These are phyloP conservation scores for Phytophthora aleatoria DNA, from an alignment of 352 stramenopile species.

Conservation along the genomic window DNA sequence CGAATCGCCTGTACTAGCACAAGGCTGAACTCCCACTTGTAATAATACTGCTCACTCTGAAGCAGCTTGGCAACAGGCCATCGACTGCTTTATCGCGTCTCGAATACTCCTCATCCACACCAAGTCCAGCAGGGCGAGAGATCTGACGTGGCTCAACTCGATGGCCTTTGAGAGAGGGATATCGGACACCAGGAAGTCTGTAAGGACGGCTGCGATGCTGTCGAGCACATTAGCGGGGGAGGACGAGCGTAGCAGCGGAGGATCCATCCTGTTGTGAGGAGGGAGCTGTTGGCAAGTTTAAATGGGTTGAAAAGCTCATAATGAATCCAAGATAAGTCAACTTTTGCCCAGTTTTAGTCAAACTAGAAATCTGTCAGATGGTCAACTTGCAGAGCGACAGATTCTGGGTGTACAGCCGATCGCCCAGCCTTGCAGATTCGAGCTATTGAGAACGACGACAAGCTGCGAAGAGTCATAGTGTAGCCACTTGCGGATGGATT, in stretches of 20 bases:
- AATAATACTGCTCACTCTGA: neutral
- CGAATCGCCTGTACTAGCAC: neutral
- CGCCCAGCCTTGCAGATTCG: too few species aligned
- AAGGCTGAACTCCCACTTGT: neutral
- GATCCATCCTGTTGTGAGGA: neutral
- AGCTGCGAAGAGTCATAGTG: too few species aligned
- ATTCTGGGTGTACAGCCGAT: too few species aligned
- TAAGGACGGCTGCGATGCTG: neutral
- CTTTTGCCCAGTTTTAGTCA: too few species aligned
- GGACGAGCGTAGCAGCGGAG: neutral
- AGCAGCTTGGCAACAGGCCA: neutral
- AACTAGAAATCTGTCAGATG: too few species aligned
- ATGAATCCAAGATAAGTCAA: too few species aligned
- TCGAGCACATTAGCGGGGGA: neutral
- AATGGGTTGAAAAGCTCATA: too few species aligned
- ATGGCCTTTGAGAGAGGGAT: neutral
- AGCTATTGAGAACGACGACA: too few species aligned
- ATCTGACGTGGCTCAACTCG: neutral
- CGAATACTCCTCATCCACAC: neutral
- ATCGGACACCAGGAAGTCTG: neutral
- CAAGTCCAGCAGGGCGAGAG: neutral
- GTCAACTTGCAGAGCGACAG: too few species aligned
- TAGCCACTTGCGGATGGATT: too few species aligned
- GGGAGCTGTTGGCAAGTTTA: too few species aligned
- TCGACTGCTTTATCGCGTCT: neutral